A percentile compares a stretch with the other conserved stretches of the same genome.
Conservation (phyloP, 148 eudicot genomes). For the Talinum fruticosum region DNA sequence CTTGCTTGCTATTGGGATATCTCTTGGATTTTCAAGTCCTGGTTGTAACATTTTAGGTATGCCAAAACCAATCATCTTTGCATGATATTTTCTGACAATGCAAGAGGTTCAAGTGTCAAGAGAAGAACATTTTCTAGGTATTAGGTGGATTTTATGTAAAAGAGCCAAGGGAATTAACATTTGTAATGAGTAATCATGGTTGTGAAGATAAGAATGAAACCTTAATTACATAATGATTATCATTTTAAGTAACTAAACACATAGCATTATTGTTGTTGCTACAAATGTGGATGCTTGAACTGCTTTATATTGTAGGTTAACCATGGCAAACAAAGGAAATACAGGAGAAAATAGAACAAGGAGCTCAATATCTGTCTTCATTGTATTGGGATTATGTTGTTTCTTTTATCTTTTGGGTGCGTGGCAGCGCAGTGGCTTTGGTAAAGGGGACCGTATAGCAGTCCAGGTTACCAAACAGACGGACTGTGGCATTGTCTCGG, state of each 20-base stretch:
- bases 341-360: conserved; percentile 42
- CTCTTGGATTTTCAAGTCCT: too few species aligned
- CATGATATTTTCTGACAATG: too few species aligned
- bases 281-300: neutral
- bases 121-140: too few species aligned
- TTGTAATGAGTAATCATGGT: too few species aligned
- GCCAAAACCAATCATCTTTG: too few species aligned
- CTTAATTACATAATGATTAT: too few species aligned
- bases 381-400: conserved; percentile 40
- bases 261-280: neutral
- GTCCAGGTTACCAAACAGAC: conserved; percentile 35
- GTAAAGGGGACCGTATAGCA: conserved; percentile 51
- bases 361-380: conserved; percentile 32
- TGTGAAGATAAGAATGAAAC: too few species aligned
- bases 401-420: conserved; percentile 46
- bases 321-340: conserved; percentile 46
- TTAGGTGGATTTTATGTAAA: too few species aligned
- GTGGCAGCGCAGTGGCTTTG: conserved; percentile 56
- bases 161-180: too few species aligned
- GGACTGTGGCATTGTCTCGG: conserved; percentile 36
- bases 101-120: too few species aligned
- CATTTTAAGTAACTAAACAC: neutral
- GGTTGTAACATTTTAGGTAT: too few species aligned
- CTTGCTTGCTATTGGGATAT: neutral
- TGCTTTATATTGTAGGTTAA: conserved; percentile 22